Evolutionary conservation across 2,329 filamentous ascomycete genomes (phyloP).

Genomic region (Arthroderma sp.): DNA sequence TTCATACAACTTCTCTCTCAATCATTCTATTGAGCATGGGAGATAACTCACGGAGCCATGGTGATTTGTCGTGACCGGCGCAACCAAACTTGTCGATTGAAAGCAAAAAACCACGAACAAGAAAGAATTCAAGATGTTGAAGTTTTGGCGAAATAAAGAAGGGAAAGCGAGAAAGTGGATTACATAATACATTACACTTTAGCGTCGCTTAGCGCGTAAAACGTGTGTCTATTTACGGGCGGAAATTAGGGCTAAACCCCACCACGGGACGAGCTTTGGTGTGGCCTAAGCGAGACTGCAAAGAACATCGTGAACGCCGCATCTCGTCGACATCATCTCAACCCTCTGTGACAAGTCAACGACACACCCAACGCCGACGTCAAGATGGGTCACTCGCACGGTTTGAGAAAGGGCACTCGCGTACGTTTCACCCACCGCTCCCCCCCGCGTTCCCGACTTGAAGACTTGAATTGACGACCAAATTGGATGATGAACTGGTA

Average conservation of each 20-base stretch:
- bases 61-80: conserved; percentile 17
- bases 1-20: background rate
- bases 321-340: background rate
- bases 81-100: conserved; percentile 2
- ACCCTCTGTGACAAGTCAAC: conserved; percentile 22
- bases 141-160: background rate
- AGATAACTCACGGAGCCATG: conserved; percentile 33
- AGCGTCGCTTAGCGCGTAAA: conserved; percentile 8
- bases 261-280: too few species aligned
- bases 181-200: conserved; percentile 6
- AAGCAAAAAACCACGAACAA: conserved; percentile 12
- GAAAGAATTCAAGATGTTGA: conserved; percentile 13
- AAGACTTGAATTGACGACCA: background rate
- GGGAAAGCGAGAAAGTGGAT: conserved; percentile 5
- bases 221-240: conserved; percentile 6
- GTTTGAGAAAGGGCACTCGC: conserved; percentile 76
- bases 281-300: conserved; percentile 12
- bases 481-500: background rate
- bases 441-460: background rate
- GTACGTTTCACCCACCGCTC: conserved; percentile 38
- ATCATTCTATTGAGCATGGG: background rate
- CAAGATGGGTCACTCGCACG: conserved; percentile 76
- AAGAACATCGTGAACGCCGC: background rate
- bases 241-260: conserved; percentile 11
- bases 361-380: conserved; percentile 33